These are phyloP conservation scores for Fragilariopsis cylindrus DNA, from an alignment of 108 stramenopile species.

Conservation along the genomic window DNA sequence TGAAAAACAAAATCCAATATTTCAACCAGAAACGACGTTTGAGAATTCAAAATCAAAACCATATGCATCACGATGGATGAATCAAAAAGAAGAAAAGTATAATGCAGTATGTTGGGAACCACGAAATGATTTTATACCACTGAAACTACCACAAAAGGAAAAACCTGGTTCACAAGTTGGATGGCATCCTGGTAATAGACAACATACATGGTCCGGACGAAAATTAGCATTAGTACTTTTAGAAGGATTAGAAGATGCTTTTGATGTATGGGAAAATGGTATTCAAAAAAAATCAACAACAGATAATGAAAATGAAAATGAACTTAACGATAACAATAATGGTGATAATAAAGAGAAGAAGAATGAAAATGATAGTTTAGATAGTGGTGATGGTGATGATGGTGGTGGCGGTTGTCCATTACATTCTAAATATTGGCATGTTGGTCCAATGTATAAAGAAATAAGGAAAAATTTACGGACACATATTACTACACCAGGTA, in stretches of 20 bases:
- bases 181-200: constrained; percentile 71
- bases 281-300: constrained; percentile 28
- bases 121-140: constrained; percentile 36
- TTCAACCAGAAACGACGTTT: constrained; percentile 34
- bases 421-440: constrained; percentile 73
- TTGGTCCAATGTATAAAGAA: constrained; percentile 46
- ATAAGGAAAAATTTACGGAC: constrained; percentile 43
- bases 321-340: background rate
- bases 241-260: constrained; percentile 52
- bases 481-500: constrained; percentile 18
- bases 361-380: background rate
- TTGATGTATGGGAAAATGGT: constrained; percentile 58
- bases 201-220: constrained; percentile 63
- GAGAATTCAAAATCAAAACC: constrained; percentile 52
- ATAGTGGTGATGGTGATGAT: constrained; percentile 1
- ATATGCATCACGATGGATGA: constrained; percentile 65
- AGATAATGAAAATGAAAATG: background rate
- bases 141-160: constrained; percentile 11
- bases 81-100: constrained; percentile 45
- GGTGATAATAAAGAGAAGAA: background rate
- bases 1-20: background rate
- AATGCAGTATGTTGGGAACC: constrained; percentile 65
- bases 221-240: constrained; percentile 57
- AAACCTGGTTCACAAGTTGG: constrained; percentile 32
- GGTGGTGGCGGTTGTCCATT: constrained; percentile 52